These are phyloP conservation scores for Aspergillus conjunctus DNA, from an alignment of 495 filamentous ascomycete species.

Conservation along the genomic window DNA sequence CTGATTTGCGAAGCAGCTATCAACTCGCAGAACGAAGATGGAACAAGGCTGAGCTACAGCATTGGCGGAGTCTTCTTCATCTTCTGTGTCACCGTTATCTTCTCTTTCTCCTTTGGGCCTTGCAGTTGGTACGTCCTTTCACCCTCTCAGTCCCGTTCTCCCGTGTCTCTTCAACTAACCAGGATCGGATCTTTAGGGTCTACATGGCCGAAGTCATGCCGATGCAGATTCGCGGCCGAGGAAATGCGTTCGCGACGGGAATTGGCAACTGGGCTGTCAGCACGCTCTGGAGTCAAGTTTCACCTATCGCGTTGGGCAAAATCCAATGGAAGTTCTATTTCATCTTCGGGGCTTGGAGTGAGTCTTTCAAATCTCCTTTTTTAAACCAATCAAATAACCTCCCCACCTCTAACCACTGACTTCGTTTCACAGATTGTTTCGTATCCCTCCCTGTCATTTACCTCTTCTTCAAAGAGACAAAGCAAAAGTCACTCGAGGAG, in stretches of 20 bases:
- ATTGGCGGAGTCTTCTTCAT: conserved; percentile 53
- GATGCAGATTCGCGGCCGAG: conserved; percentile 51
- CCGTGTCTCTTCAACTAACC: neutral
- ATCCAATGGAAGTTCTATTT: conserved; percentile 52
- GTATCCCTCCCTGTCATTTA: conserved; percentile 46
- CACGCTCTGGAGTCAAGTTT: conserved; percentile 54
- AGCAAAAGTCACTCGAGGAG: conserved; percentile 56
- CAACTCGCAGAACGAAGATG: conserved; percentile 43
- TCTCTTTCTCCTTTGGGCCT: conserved; percentile 50
- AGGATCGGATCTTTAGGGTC: conserved; percentile 25
- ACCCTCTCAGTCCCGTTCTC: neutral
- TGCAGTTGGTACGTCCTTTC: conserved; percentile 41
- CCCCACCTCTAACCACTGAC: conserved; percentile 1
- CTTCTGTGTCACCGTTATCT: conserved; percentile 50
- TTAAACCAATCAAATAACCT: neutral
- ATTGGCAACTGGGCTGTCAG: conserved; percentile 54
- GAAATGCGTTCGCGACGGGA: conserved; percentile 50
- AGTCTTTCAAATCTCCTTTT: conserved; percentile 16
- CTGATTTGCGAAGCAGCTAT: conserved; percentile 47
- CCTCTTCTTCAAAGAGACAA: conserved; percentile 59
- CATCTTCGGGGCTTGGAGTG: conserved; percentile 47
- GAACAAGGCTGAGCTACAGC: conserved; percentile 35
- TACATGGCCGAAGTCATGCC: conserved; percentile 56
- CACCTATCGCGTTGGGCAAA: conserved; percentile 47
- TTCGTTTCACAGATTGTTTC: conserved; percentile 31